Evolutionary conservation across 1,284 basidiomycete species (phyloP).

Genomic region (Mycena citricolor): DNA sequence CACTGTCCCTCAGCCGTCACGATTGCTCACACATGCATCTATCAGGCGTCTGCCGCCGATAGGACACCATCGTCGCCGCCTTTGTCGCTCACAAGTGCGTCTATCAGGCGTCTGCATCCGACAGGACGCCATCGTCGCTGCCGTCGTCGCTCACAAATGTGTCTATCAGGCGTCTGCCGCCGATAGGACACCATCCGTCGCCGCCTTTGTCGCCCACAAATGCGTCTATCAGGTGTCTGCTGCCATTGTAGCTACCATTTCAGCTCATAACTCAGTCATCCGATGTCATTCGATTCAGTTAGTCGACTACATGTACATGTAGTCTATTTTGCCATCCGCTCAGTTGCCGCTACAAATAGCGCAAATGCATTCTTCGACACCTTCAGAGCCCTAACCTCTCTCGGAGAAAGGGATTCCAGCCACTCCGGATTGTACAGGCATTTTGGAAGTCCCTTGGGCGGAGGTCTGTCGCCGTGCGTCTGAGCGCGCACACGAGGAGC

Average conservation of each 20-base stretch:
- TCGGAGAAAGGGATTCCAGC: slow-evolving; percentile 8
- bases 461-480: slow-evolving; percentile 1
- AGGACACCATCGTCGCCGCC: no score
- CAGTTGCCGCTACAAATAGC: slow-evolving; percentile 18
- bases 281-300: background rate
- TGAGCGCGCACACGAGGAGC: slow-evolving; percentile 8
- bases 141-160: no score
- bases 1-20: no score
- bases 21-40: no score
- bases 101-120: no score
- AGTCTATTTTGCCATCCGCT: slow-evolving; percentile 9
- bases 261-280: background rate
- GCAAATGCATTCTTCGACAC: slow-evolving; percentile 20
- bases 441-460: slow-evolving; percentile 15
- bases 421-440: slow-evolving; percentile 19
- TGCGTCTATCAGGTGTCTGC: no score
- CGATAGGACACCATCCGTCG: no score
- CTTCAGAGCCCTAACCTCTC: slow-evolving; percentile 12
- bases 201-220: no score
- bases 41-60: slow-evolving; percentile 1
- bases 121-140: no score
- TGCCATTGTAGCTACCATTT: no score
- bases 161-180: no score
- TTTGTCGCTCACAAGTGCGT: no score
- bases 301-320: background rate